Base-by-base conservation (phyloP, 768 basidiomycete species). In the Cystofilobasidium bisporidii region DNA sequence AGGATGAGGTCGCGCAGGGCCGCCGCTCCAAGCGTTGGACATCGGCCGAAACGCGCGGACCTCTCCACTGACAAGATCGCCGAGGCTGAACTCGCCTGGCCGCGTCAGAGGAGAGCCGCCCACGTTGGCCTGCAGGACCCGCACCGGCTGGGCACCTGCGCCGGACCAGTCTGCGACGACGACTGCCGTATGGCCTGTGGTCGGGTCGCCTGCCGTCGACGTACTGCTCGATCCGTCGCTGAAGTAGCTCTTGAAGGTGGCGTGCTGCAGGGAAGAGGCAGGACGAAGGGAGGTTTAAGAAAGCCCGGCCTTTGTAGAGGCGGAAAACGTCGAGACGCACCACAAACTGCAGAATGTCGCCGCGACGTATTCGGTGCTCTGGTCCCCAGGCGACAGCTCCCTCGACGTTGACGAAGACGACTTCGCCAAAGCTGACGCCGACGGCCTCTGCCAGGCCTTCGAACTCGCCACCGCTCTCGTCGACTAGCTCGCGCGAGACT, bases 331-430 rank as follows among this genome's bases (percentile, higher is more conserved):
- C n/a, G n/a, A n/a, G n/a, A n/a, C n/a, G n/a, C n/a, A n/a, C n/a
- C 62, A 63, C 62, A 38, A 63, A 63, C 62, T 63, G 62, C 18
- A 63, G 22, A 32, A 63, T 38, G 53, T 63, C 62, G 32, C 62
- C 62, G 47, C 62, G 41, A 30, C 48, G 32, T 3, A 63, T 38
- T 32, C 22, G 48, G 32, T 47, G 33, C 62, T 63, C 62, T 10
- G n/a, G 12, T 3, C 47, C 62, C 62, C 62, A 63, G 0, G 20
- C n/a, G 6, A 53, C 48, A 3, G 30, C 40, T 20, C 62, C 62
- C 11, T 38, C 62, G 22, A 63, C 30, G 28, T 63, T 53, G 6
- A 63, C 62, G 38, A 50, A 63, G 22, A 50, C 47, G 8, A 63
- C 48, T 47, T 63, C 62, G 11, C 62, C 62, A 36, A 63, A 63